These are phyloP conservation scores for Cucurbita moschata DNA, from an alignment of 306 rosid species.

Conservation along the genomic window DNA sequence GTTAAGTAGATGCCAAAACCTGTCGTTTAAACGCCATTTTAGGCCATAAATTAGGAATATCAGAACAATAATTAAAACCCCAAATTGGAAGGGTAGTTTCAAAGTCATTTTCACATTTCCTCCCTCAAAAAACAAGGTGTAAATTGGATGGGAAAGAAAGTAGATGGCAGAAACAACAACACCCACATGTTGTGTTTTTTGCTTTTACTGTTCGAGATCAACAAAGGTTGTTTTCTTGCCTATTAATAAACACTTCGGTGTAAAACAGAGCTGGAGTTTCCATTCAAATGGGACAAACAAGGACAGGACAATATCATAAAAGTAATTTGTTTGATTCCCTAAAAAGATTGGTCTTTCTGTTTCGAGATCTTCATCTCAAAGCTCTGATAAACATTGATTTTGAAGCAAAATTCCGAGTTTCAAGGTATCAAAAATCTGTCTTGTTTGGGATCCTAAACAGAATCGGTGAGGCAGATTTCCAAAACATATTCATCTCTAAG, in stretches of 20 bases:
- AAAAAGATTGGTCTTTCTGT: too few species aligned
- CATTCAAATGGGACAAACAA: neutral
- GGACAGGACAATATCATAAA: neutral
- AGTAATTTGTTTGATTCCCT: neutral
- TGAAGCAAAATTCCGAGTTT: too few species aligned
- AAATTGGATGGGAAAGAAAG: neutral
- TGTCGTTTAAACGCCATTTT: neutral
- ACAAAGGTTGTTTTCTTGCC: neutral
- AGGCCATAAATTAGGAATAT: neutral
- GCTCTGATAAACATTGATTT: too few species aligned
- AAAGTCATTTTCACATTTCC: neutral
- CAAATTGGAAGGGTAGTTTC: neutral
- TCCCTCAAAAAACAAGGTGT: neutral
- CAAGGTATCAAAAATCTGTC: too few species aligned
- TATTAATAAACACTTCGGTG: neutral
- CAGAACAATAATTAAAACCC: neutral
- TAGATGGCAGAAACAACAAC: neutral
- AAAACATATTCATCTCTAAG: too few species aligned
- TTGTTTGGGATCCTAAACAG: too few species aligned
- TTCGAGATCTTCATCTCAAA: too few species aligned
- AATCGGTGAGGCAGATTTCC: too few species aligned
- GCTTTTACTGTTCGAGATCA: neutral
- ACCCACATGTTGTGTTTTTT: neutral
- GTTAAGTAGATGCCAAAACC: neutral
- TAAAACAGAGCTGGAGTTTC: neutral